Base-by-base conservation (phyloP, 2,329 filamentous ascomycete species). In the Metarhizium anisopliae region DNA sequence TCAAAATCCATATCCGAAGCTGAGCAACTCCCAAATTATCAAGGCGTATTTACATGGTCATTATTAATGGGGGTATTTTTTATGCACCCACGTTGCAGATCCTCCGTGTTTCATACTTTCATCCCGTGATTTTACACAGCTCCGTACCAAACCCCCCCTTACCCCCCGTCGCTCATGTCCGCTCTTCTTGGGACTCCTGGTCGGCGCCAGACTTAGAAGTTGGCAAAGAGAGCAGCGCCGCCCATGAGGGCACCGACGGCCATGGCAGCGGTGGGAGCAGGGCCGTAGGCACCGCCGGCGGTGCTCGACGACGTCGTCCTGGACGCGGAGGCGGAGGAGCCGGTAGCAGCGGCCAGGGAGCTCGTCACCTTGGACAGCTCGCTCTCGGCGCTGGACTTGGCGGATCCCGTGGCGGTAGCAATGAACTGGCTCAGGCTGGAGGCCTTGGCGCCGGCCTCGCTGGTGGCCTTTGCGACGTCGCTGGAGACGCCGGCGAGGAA, bases 161-260 rank as follows among this genome's bases (percentile, higher is more conserved):
- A 4, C 25, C 25, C 25, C 25, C 25, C 25, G 25, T 25, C 25
- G 25, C 25, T 25, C 25, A 25, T 25, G 25, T 25, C 25, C 25
- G 4, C 25, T 25, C 3, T 25, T 25, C 25, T 25, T 25, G 4
- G 25, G 25, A 25, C 25, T 4, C 25, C 4, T 25, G 25, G 25
- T 25, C 25, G 4, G 25, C 25, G 25, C 25, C 25, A 25, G 25
- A 25, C 25, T 25, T 75, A 78, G 62, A 78, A 56, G 68, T 77
- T 77, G 62, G 65, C 70, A 51, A 77, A 59, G 52, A 76, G 56
- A 52, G 74, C 77, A 3, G 72, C 74, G 61, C 75, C 77, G 29
- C 75, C 77, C 51, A 78, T 65, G 56, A 79, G 67, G 29, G 75
- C 76, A 36, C 75, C 75, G 50, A 79, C 65, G 20, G 71, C 75